Percentiles rank a stretch among this genome's conserved stretches.
phyloP scores from a whole-genome alignment of 106 monocot genomes.

The Acorus gramineus region DNA sequence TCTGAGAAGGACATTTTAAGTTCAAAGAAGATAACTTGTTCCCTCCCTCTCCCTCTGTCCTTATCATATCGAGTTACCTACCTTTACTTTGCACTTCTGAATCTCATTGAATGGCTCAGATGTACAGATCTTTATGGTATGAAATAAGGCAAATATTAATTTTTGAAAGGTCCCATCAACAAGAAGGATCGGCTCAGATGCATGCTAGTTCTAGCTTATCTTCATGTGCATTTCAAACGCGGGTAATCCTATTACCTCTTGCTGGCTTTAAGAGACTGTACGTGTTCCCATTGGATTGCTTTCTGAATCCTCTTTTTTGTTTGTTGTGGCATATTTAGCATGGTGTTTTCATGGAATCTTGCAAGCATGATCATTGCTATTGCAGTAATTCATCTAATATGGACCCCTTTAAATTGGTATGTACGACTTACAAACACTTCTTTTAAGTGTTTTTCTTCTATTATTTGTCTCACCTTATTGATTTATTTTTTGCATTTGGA shows the following conservation, averaged over 20 bases:
- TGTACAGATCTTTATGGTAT: background rate
- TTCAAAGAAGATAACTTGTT: conserved; percentile 51
- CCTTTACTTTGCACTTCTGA: too few relatives aligned
- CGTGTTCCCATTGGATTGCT: too few relatives aligned
- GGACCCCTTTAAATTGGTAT: conserved; percentile 46
- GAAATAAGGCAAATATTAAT: conserved; percentile 12
- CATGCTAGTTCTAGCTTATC: conserved; percentile 45
- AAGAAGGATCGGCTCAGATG: conserved; percentile 60
- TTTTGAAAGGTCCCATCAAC: conserved; percentile 46
- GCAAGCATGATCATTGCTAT: conserved; percentile 27
- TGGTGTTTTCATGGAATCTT: conserved; percentile 69
- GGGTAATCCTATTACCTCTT: conserved; percentile 23
- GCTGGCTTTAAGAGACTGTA: too few relatives aligned
- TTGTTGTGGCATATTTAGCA: conserved; percentile 27
- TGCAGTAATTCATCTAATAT: conserved; percentile 8
- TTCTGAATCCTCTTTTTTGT: background rate
- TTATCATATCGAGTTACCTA: background rate
- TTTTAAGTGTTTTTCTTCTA: too few relatives aligned
- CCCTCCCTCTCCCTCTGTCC: background rate
- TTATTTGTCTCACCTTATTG: too few relatives aligned
- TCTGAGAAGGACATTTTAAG: conserved; percentile 80
- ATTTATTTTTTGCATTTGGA: too few relatives aligned
- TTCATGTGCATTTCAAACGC: conserved; percentile 25
- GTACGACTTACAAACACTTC: too few relatives aligned
- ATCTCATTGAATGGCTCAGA: background rate